These are phyloP conservation scores for Aaosphaeria pasadenensis DNA, from an alignment of 2,329 filamentous ascomycete genomes.

Conservation along the genomic window DNA sequence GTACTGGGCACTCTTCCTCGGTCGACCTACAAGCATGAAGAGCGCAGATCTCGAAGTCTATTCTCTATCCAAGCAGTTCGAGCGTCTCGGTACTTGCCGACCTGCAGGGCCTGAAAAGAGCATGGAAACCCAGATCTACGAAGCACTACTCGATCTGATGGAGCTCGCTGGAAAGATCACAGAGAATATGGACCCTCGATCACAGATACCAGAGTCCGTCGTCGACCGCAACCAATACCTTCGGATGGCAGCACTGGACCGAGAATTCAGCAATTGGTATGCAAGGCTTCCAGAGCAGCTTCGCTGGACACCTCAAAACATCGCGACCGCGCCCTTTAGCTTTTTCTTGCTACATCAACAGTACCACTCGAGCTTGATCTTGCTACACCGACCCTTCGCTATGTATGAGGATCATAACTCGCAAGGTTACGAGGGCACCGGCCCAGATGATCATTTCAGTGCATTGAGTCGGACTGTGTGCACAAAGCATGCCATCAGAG, in stretches of 20 bases:
- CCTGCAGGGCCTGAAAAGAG: slow-evolving; percentile 32
- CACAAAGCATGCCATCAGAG: slow-evolving; percentile 53
- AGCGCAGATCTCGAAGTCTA: slow-evolving; percentile 51
- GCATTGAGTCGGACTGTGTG: slow-evolving; percentile 52
- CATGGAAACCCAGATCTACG: slow-evolving; percentile 45
- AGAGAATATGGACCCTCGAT: slow-evolving; percentile 40
- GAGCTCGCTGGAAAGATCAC: slow-evolving; percentile 53
- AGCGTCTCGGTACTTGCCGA: slow-evolving; percentile 40
- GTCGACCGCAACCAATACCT: slow-evolving; percentile 50
- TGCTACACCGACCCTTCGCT: slow-evolving; percentile 54
- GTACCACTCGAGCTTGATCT: slow-evolving; percentile 53
- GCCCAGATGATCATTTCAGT: slow-evolving; percentile 42
- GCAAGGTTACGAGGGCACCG: slow-evolving; percentile 32
- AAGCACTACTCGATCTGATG: slow-evolving; percentile 55
- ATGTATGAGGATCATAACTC: slow-evolving; percentile 45
- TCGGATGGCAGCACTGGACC: slow-evolving; percentile 51
- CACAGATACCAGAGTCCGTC: slow-evolving; percentile 23
- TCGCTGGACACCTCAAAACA: slow-evolving; percentile 34
- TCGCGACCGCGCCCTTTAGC: slow-evolving; percentile 32
- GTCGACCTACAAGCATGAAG: slow-evolving; percentile 54
- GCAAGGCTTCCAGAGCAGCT: slow-evolving; percentile 48
- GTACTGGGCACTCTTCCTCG: slow-evolving; percentile 55
- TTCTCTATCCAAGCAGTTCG: slow-evolving; percentile 46
- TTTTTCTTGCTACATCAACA: slow-evolving; percentile 57
- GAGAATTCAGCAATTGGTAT: slow-evolving; percentile 56